These are phyloP conservation scores for Aspergillus sojae DNA, from an alignment of 2,329 filamentous ascomycete genomes.

Conservation along the genomic window DNA sequence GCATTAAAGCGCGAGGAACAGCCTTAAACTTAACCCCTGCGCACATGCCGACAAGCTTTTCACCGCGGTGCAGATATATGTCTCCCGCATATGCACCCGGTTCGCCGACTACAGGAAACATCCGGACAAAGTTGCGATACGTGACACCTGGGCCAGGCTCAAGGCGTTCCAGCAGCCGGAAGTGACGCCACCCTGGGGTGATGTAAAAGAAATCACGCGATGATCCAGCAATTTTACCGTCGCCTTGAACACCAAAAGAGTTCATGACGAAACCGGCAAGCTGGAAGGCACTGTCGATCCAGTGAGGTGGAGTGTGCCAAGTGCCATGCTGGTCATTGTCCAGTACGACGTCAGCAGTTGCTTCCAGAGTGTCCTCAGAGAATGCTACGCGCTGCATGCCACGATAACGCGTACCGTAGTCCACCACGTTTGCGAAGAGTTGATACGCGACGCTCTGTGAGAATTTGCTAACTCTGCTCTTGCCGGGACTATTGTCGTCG, in stretches of 20 bases:
- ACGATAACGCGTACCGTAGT: conserved; percentile 32
- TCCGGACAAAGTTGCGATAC: conserved; percentile 38
- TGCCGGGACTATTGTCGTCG: too few species aligned
- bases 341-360: conserved; percentile 32
- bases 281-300: conserved; percentile 43
- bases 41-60: conserved; percentile 33
- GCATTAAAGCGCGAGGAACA: conserved; percentile 20
- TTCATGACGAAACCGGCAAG: conserved; percentile 40
- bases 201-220: conserved; percentile 34
- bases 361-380: conserved; percentile 28
- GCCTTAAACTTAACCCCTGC: conserved; percentile 38
- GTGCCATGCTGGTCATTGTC: conserved; percentile 24
- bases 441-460: conserved; percentile 36
- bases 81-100: conserved; percentile 40
- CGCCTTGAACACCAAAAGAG: not conserved
- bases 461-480: conserved; percentile 31
- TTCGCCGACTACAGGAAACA: conserved; percentile 33
- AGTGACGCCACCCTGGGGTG: conserved; percentile 36
- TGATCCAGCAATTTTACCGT: conserved; percentile 19
- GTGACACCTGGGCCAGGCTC: conserved; percentile 19
- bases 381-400: conserved; percentile 35
- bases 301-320: conserved; percentile 38
- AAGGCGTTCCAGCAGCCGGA: conserved; percentile 29
- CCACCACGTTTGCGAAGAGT: conserved; percentile 33
- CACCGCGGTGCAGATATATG: conserved; percentile 41